Evolutionary conservation across 306 rosid species (phyloP).

Genomic region (Vicia villosa): DNA sequence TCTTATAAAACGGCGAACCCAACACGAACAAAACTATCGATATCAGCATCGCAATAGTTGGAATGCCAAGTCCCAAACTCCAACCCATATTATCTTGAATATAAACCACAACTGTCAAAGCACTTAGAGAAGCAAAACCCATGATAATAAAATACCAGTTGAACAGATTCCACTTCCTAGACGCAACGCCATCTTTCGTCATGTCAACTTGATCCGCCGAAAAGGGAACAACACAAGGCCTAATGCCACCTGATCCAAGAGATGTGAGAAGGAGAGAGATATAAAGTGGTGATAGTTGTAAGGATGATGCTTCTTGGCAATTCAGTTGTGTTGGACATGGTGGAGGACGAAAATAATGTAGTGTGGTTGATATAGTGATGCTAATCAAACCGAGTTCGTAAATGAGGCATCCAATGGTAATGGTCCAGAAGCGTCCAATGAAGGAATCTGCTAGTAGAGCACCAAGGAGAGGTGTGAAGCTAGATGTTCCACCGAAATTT

Average conservation of each 20-base stretch:
- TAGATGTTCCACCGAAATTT: conserved; percentile 71
- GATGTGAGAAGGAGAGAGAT: conserved; percentile 69
- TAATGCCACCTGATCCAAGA: conserved; percentile 72
- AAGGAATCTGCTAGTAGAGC: conserved; percentile 79
- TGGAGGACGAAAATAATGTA: conserved; percentile 63
- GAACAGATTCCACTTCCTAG: conserved; percentile 73
- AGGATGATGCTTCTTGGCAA: conserved; percentile 61
- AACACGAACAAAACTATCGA: conserved; percentile 59
- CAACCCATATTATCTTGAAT: conserved; percentile 77
- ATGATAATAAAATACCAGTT: conserved; percentile 70
- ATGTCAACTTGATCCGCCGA: conserved; percentile 83
- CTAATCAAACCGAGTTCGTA: conserved; percentile 65
- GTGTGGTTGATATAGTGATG: conserved; percentile 64
- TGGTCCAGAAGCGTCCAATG: conserved; percentile 81
- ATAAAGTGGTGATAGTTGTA: conserved; percentile 59
- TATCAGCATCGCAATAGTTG: conserved; percentile 66
- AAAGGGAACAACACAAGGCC: conserved; percentile 82
- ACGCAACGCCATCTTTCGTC: conserved; percentile 48
- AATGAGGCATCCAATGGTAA: conserved; percentile 55
- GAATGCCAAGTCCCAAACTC: conserved; percentile 85
- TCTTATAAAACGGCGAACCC: conserved; percentile 66
- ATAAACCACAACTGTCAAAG: conserved; percentile 71
- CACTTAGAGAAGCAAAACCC: conserved; percentile 70
- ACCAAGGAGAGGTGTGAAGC: conserved; percentile 71
- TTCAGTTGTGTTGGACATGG: conserved; percentile 69